Conservation (phyloP, 495 filamentous ascomycete species). For the Aspergillus hancockii region DNA sequence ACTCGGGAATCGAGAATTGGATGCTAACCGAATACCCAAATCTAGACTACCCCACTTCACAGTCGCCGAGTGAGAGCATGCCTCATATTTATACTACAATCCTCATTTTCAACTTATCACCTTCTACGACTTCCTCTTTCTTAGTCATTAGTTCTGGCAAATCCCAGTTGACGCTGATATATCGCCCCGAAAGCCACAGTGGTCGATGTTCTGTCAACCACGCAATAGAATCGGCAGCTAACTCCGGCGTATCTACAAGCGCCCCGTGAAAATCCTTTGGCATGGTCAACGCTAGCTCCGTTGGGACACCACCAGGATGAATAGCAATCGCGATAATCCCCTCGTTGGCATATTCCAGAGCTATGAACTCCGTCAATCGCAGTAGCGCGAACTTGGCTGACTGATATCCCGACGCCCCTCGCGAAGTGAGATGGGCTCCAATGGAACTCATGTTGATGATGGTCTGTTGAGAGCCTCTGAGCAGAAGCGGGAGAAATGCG, state of each 20-base stretch:
- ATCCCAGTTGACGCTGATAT: slow-evolving; percentile 44
- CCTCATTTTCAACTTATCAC: slow-evolving; percentile 46
- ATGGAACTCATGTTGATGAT: slow-evolving; percentile 34
- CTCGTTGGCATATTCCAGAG: slow-evolving; percentile 38
- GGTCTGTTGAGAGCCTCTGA: slow-evolving; percentile 33
- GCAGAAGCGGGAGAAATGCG: slow-evolving; percentile 46
- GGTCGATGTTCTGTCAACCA: slow-evolving; percentile 36
- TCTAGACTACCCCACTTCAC: no score
- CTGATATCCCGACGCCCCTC: slow-evolving; percentile 39
- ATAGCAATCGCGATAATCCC: slow-evolving; percentile 42
- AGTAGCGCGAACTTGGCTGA: slow-evolving; percentile 40
- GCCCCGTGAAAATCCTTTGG: neutral
- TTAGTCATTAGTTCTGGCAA: slow-evolving; percentile 46
- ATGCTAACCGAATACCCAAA: no score
- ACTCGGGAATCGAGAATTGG: no score
- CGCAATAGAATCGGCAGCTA: slow-evolving; percentile 38
- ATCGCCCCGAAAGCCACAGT: slow-evolving; percentile 42
- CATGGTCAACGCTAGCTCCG: slow-evolving; percentile 26
- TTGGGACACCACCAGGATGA: slow-evolving; percentile 49
- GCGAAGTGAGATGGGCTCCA: slow-evolving; percentile 26
- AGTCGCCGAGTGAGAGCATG: no score
- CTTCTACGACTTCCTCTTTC: slow-evolving; percentile 45
- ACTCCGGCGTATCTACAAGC: slow-evolving; percentile 32
- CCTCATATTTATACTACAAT: slow-evolving; percentile 13
- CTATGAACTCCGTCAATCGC: slow-evolving; percentile 45